Evolutionary conservation across 2,329 filamentous ascomycete genomes (phyloP).

Genomic region (Hymenoscyphus occultus): DNA sequence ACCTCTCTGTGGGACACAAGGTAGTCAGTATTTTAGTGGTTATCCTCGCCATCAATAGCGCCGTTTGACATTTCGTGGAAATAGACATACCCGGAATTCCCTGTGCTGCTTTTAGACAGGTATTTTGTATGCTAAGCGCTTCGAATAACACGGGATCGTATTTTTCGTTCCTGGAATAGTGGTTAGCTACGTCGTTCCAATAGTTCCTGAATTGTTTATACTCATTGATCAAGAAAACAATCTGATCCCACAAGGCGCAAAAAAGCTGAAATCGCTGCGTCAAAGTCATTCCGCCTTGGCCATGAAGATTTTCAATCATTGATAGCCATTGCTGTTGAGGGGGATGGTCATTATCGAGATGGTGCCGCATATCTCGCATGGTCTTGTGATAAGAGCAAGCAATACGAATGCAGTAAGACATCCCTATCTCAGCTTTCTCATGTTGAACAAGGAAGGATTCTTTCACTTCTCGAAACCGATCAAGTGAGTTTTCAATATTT

Average conservation of each 20-base stretch:
- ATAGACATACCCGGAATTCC: not conserved
- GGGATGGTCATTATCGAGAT: not conserved
- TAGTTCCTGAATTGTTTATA: not conserved
- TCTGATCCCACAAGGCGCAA: not conserved
- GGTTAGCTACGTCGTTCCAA: not conserved
- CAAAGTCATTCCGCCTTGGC: not conserved
- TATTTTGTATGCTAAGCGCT: not conserved
- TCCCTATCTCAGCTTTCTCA: not conserved
- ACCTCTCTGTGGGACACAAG: no score
- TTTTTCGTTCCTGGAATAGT: not conserved
- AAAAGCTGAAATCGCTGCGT: not conserved
- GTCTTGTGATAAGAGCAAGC: not conserved
- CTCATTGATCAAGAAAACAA: not conserved
- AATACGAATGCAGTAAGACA: not conserved
- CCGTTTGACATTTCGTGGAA: no score
- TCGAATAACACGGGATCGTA: not conserved
- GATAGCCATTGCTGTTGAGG: not conserved
- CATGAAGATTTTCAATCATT: not conserved
- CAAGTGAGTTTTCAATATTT: not conserved
- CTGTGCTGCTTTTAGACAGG: not conserved
- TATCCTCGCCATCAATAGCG: no score
- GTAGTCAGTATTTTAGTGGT: no score
- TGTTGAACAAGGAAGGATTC: not conserved
- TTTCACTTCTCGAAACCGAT: rapidly evolving
- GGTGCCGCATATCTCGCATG: not conserved